phyloP scores from a whole-genome alignment of 106 monocot species.

The Alisma plantagoaquatica region DNA sequence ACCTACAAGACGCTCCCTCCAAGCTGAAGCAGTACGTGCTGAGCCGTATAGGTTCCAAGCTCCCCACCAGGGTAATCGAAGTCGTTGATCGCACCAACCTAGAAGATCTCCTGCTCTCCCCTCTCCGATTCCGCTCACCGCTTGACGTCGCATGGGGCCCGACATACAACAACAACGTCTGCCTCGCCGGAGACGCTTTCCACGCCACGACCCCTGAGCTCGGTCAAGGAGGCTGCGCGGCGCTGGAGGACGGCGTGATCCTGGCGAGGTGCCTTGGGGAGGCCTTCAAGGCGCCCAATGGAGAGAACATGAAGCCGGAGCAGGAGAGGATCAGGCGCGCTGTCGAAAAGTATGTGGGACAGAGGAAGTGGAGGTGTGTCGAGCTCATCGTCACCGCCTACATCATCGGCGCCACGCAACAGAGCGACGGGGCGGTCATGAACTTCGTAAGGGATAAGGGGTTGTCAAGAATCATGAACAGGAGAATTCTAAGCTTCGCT shows the following conservation, averaged over 20 bases:
- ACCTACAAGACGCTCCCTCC: not conserved
- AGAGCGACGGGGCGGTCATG: constrained; percentile 18
- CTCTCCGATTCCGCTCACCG: constrained; percentile 32
- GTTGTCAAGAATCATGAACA: not conserved
- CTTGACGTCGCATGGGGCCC: constrained; percentile 20
- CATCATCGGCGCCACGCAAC: constrained; percentile 33
- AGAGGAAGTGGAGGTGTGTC: constrained; percentile 57
- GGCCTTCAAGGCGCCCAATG: constrained; percentile 6
- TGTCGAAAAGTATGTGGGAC: constrained; percentile 30
- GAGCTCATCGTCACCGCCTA: constrained; percentile 32
- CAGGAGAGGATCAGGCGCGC: too few relatives aligned
- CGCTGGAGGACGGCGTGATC: constrained; percentile 60
- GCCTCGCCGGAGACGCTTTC: constrained; percentile 61
- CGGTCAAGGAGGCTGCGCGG: constrained; percentile 66
- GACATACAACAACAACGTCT: constrained; percentile 24
- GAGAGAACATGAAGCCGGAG: not conserved
- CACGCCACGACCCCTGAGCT: constrained; percentile 83
- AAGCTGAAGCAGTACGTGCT: constrained; percentile 16
- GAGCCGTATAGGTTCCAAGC: constrained; percentile 9
- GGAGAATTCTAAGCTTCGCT: not conserved
- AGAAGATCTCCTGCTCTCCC: constrained; percentile 26
- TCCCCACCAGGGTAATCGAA: constrained; percentile 32
- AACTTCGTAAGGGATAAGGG: constrained; percentile 40
- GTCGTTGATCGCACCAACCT: constrained; percentile 22
- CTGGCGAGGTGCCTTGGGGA: constrained; percentile 44